These are phyloP conservation scores for Verticillium zaregamsianum DNA, from an alignment of 2,329 filamentous ascomycete genomes.

Conservation along the genomic window DNA sequence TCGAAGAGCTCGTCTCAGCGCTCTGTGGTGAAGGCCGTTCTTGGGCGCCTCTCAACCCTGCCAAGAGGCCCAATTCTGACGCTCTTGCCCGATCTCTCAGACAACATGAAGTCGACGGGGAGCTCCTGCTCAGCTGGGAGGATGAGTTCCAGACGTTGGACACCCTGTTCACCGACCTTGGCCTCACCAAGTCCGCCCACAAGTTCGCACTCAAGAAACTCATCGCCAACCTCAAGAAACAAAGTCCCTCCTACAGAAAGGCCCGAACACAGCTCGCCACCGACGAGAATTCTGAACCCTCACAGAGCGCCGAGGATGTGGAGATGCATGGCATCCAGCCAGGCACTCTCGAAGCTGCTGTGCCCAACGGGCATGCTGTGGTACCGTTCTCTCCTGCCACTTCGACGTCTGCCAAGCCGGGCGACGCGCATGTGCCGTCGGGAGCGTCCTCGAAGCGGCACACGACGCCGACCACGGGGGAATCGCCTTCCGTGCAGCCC, in stretches of 20 bases:
- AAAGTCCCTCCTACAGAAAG: constrained; percentile 11
- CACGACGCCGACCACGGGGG: not conserved
- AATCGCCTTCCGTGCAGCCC: not conserved
- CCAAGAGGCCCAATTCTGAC: constrained; percentile 45
- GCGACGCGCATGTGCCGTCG: not conserved
- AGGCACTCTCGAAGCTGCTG: not conserved
- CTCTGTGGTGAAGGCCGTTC: constrained; percentile 54
- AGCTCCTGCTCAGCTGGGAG: constrained; percentile 54
- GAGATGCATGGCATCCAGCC: not conserved
- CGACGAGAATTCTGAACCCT: not conserved
- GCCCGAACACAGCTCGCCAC: constrained; percentile 1
- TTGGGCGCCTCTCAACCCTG: constrained; percentile 34
- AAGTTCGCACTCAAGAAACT: constrained; percentile 53
- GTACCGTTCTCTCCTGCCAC: not conserved
- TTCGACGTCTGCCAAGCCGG: not conserved
- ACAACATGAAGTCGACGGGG: constrained; percentile 62
- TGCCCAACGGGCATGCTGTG: not conserved
- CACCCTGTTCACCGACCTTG: constrained; percentile 49
- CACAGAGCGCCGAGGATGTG: not conserved
- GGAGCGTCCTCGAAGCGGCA: not conserved
- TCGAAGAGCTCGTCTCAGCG: constrained; percentile 61
- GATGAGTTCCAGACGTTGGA: constrained; percentile 43
- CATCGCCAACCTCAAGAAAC: constrained; percentile 31
- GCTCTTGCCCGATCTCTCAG: constrained; percentile 51
- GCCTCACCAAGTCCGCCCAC: constrained; percentile 53